Conservation (phyloP, 2,329 filamentous ascomycete species). For the Paraphaeosphaeria sporulosa region DNA sequence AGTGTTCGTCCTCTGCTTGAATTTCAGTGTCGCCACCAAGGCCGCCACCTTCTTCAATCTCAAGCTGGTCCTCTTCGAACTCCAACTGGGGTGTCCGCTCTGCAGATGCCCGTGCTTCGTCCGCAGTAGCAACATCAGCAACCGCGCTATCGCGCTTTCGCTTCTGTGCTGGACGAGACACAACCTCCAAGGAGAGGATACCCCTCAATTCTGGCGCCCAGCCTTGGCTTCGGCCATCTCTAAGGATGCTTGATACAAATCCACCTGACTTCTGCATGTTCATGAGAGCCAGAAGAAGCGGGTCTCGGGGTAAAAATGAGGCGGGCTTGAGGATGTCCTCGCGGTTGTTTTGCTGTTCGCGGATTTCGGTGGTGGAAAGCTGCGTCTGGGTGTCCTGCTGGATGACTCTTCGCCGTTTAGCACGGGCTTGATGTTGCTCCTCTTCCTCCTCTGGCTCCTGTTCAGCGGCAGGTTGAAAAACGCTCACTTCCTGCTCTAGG, state of each 20-base stretch:
- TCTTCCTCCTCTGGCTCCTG: conserved; percentile 65
- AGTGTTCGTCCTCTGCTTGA: conserved; percentile 27
- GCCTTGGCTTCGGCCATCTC: conserved; percentile 76
- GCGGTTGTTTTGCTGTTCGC: conserved; percentile 83
- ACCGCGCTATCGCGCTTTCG: conserved; percentile 91
- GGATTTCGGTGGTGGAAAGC: conserved; percentile 78
- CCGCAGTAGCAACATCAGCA: conserved; percentile 76
- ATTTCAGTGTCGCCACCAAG: conserved; percentile 49
- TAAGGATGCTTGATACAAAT: conserved; percentile 87
- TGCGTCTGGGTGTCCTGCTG: conserved; percentile 82
- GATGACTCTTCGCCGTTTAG: conserved; percentile 82
- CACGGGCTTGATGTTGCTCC: conserved; percentile 70
- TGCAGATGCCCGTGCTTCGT: conserved; percentile 57
- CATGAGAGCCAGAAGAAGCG: conserved; percentile 84
- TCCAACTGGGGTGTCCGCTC: conserved; percentile 75
- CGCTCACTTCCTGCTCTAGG: conserved; percentile 67
- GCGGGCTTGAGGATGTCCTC: conserved; percentile 85
- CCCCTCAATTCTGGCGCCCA: conserved; percentile 94
- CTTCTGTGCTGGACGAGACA: conserved; percentile 83
- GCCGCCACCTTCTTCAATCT: conserved; percentile 52
- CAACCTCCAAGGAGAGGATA: conserved; percentile 86
- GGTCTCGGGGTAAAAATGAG: conserved; percentile 85
- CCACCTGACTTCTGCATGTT: conserved; percentile 90
- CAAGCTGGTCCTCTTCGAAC: conserved; percentile 58
- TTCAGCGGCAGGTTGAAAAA: conserved; percentile 44